Evolutionary conservation across 2,329 filamentous ascomycete species (phyloP).

Genomic region (Penicillium sclerotigenum): DNA sequence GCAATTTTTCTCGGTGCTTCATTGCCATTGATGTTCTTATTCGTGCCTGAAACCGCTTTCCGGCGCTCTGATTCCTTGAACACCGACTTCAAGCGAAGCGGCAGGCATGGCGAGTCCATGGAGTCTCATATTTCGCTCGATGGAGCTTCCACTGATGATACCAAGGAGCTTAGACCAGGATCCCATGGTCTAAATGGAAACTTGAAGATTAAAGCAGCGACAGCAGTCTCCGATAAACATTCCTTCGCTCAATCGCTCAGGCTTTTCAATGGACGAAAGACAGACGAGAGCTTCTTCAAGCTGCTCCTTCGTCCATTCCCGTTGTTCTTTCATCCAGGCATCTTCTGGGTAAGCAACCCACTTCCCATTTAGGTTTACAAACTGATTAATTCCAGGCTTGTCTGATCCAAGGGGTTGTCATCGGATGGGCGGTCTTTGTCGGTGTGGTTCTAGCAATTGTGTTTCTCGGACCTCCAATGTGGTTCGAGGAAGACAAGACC

Average conservation of each 20-base stretch:
- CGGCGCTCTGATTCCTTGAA: slow-evolving; percentile 65
- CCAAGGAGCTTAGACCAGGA: slow-evolving; percentile 7
- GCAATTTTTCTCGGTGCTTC: slow-evolving; percentile 74
- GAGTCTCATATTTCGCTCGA: slow-evolving; percentile 9
- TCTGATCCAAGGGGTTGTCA: slow-evolving; percentile 82
- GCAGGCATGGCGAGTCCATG: slow-evolving; percentile 16
- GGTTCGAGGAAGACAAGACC: slow-evolving; percentile 74
- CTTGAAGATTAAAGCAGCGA: slow-evolving; percentile 10
- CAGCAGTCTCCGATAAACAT: slow-evolving; percentile 45
- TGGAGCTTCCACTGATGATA: slow-evolving; percentile 10
- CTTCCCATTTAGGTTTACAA: background rate
- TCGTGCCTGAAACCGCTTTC: slow-evolving; percentile 83
- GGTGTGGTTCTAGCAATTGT: slow-evolving; percentile 78
- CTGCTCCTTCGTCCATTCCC: slow-evolving; percentile 71
- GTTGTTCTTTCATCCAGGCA: slow-evolving; percentile 77
- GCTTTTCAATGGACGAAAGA: slow-evolving; percentile 78
- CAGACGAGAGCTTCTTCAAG: slow-evolving; percentile 68
- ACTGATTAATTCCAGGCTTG: slow-evolving; percentile 44
- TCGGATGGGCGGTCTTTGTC: slow-evolving; percentile 94
- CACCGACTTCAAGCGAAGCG: slow-evolving; percentile 58
- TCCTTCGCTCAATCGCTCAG: slow-evolving; percentile 60
- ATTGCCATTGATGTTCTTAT: slow-evolving; percentile 69
- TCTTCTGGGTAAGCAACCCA: slow-evolving; percentile 63
- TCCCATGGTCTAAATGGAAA: background rate
- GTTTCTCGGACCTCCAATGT: slow-evolving; percentile 76